Percentiles rank a stretch among this genome's conserved stretches.
Evolutionary conservation across 345 rosid genomes (phyloP).

Genomic region (Gossypium rotundifolium): DNA sequence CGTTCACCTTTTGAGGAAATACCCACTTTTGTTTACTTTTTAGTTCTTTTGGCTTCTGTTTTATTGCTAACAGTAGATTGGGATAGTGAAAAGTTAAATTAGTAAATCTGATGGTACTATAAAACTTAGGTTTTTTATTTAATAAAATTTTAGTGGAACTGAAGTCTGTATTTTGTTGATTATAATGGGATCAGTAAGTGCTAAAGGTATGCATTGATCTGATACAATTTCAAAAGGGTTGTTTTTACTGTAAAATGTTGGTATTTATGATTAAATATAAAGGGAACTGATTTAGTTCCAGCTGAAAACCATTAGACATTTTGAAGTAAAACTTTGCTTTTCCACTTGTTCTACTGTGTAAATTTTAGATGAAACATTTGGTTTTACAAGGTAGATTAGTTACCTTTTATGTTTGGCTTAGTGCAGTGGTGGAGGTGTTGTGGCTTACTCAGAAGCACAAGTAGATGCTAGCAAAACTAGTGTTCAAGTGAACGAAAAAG

Average conservation of each 20-base stretch:
- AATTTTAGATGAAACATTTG: not conserved
- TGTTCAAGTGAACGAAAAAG: constrained; percentile 25
- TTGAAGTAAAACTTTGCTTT: not conserved
- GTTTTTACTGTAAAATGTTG: not conserved
- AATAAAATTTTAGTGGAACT: not conserved
- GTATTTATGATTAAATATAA: not conserved
- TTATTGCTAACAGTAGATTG: not conserved
- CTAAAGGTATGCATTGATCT: not conserved
- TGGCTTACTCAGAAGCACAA: constrained; percentile 67
- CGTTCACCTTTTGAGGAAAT: not conserved
- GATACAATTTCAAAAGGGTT: not conserved
- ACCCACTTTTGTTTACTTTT: not conserved
- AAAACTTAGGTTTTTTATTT: not conserved
- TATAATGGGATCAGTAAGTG: not conserved
- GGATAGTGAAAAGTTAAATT: not conserved
- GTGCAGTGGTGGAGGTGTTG: constrained; percentile 64
- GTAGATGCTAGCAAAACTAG: constrained; percentile 21
- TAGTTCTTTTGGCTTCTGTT: not conserved
- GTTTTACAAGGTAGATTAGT: not conserved
- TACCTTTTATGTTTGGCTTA: constrained; percentile 3
- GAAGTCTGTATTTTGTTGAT: not conserved
- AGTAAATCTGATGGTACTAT: not conserved
- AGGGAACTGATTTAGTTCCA: not conserved
- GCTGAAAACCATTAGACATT: not conserved
- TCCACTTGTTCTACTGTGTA: not conserved